Conservation (phyloP, 2,329 filamentous ascomycete genomes). For the Chrysoporthe austroafricana region DNA sequence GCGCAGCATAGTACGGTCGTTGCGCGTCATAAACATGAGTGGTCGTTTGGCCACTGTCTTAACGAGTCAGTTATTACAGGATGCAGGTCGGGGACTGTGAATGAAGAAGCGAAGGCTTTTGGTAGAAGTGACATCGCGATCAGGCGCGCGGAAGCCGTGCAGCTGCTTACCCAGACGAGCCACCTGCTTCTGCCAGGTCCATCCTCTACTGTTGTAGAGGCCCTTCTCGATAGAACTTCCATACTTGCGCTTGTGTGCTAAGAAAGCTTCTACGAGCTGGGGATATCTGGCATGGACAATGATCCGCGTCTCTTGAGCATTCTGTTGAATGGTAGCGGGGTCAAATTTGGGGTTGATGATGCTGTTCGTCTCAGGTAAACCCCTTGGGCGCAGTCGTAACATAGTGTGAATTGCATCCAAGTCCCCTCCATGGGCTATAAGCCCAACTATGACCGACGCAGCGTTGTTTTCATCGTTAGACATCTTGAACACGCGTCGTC, state of each 20-base stretch:
- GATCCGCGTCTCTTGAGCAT: constrained; percentile 13
- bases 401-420: background rate
- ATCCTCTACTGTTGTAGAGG: constrained; percentile 5
- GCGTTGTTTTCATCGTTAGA: background rate
- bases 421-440: background rate
- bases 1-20: constrained; percentile 1
- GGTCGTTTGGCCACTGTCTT: constrained; percentile 15
- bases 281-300: constrained; percentile 6
- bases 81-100: no score
- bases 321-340: background rate
- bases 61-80: background rate
- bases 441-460: background rate
- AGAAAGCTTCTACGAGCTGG: background rate
- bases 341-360: constrained; percentile 5
- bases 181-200: constrained; percentile 5
- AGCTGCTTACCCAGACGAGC: constrained; percentile 4
- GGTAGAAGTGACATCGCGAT: background rate
- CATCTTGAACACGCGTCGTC: background rate
- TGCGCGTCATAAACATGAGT: background rate
- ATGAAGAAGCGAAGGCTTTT: background rate
- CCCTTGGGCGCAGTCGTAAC: background rate
- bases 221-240: background rate
- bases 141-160: background rate
- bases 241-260: constrained; percentile 10
- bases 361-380: background rate